phyloP scores from a whole-genome alignment of 2,329 filamentous ascomycete species.

The Pseudogymnoascus sp. region DNA sequence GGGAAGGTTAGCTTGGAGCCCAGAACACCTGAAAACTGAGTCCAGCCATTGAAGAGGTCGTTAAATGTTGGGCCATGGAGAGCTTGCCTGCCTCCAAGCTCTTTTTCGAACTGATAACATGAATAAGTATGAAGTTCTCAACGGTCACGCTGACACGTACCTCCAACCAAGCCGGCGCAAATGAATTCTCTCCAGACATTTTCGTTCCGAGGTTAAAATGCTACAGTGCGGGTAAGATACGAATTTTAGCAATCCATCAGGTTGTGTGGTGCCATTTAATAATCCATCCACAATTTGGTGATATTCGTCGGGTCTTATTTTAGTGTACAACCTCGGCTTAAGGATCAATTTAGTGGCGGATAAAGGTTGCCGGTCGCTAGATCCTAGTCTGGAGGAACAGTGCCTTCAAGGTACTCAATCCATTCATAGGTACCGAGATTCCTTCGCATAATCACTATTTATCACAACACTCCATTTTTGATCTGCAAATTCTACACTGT shows the following conservation, averaged over 20 bases:
- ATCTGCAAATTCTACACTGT: neutral
- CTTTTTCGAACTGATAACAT: constrained; percentile 15
- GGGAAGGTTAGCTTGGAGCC: constrained; percentile 17
- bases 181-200: too few species aligned
- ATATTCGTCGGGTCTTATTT: too few species aligned
- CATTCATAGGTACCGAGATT: neutral
- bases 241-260: neutral
- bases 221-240: constrained; percentile 11
- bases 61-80: constrained; percentile 8
- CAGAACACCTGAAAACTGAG: neutral
- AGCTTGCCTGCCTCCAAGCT: constrained; percentile 12
- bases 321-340: too few species aligned
- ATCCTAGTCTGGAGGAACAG: constrained; percentile 12
- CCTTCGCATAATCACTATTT: neutral
- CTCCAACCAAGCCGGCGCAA: constrained; percentile 1
- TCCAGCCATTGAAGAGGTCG: too few species aligned
- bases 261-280: too few species aligned
- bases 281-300: too few species aligned
- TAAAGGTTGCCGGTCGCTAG: constrained; percentile 13
- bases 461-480: neutral
- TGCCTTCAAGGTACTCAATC: constrained; percentile 2
- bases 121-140: too few species aligned
- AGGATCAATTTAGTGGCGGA: constrained; percentile 6
- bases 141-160: constrained; percentile 5
- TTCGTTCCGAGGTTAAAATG: constrained; percentile 10